Percentiles rank a stretch among this genome's conserved stretches.
These are phyloP conservation scores for Cutaneotrichosporon daszewskae DNA, from an alignment of 1,284 basidiomycete species.

Conservation along the genomic window DNA sequence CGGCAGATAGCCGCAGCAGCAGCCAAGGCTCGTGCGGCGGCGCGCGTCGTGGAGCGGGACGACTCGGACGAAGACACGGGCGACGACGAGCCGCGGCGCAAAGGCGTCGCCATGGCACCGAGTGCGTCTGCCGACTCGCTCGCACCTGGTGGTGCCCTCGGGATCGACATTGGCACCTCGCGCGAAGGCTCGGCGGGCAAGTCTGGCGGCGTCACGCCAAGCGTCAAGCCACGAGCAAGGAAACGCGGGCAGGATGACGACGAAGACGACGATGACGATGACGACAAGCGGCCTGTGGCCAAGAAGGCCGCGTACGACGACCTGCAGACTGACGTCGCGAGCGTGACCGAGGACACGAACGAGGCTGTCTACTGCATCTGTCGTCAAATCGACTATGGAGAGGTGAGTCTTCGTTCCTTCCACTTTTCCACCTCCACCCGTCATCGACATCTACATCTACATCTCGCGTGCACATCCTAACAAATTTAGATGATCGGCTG, in stretches of 20 bases:
- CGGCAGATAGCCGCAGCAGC: conserved; percentile 44
- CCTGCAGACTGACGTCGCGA: conserved; percentile 7
- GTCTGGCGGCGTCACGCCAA: conserved; percentile 3
- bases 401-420: no score
- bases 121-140: conserved; percentile 26
- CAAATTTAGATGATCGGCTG: conserved; percentile 99
- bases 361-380: conserved; percentile 74
- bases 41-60: conserved; percentile 20
- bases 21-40: conserved; percentile 29
- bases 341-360: conserved; percentile 20
- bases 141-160: conserved; percentile 13
- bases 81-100: conserved; percentile 17
- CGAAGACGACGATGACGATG: conserved; percentile 35
- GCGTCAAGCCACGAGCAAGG: conserved; percentile 8
- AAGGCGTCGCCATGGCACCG: conserved; percentile 23
- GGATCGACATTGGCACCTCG: conserved; percentile 16
- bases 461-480: no score
- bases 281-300: conserved; percentile 21
- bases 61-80: conserved; percentile 34
- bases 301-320: conserved; percentile 18
- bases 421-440: no score
- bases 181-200: conserved; percentile 15
- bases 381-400: conserved; percentile 65
- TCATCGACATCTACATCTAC: no score
- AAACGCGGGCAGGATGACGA: conserved; percentile 33